Conservation (phyloP, 2,329 filamentous ascomycete genomes). For the Sporothrix brunneoviolacea region DNA sequence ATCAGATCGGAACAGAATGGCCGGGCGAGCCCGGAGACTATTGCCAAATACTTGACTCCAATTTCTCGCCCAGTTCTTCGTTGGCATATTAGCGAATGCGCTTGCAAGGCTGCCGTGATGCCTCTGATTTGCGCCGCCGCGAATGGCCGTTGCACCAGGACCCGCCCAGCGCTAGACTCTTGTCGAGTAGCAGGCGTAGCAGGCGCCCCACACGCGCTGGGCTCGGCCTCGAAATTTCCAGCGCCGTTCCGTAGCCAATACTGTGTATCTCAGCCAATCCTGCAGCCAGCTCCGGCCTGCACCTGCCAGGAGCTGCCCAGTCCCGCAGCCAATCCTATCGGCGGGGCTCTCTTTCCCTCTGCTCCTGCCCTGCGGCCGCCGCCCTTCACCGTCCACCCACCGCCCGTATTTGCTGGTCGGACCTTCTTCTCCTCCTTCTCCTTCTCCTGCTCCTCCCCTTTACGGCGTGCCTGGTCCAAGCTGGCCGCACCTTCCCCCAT, state of each 20-base stretch:
- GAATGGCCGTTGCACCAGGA: too few relatives aligned
- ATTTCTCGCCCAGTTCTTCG: too few relatives aligned
- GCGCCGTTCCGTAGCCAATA: neutral
- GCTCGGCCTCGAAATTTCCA: conserved; percentile 3
- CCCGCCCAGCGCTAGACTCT: too few relatives aligned
- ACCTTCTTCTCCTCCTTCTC: neutral
- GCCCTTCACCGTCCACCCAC: neutral
- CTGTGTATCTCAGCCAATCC: neutral
- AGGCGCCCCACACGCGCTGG: conserved; percentile 6
- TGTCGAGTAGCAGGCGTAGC: too few relatives aligned
- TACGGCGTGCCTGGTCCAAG: neutral
- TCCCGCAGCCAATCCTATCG: neutral
- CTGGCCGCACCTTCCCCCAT: conserved; percentile 8
- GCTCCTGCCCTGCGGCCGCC: too few relatives aligned
- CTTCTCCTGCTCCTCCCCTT: neutral
- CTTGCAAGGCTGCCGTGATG: too few relatives aligned
- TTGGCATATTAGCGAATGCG: too few relatives aligned
- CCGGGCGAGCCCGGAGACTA: neutral
- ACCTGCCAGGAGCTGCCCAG: neutral
- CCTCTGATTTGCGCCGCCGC: conserved; percentile 2
- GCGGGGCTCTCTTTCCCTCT: too few relatives aligned
- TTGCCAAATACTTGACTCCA: too few relatives aligned
- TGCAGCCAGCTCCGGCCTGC: neutral
- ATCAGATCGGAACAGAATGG: neutral
- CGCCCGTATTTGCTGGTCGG: neutral